These are phyloP conservation scores for Phaeomoniella chlamydospora DNA, from an alignment of 2,329 filamentous ascomycete genomes.

Conservation along the genomic window DNA sequence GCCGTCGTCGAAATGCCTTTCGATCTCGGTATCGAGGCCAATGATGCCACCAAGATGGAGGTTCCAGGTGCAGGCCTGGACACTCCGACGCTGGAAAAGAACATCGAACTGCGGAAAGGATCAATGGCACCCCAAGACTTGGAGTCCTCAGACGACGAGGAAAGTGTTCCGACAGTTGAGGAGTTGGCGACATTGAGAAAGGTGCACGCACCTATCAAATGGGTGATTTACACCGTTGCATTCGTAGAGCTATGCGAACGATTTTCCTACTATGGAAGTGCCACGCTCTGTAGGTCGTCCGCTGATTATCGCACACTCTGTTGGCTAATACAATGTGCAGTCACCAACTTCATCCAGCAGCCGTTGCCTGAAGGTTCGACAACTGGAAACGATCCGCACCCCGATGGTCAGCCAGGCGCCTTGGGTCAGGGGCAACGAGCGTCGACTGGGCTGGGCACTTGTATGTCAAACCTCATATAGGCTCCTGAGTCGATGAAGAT, in stretches of 20 bases:
- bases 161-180: constrained; percentile 16
- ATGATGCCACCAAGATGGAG: neutral
- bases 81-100: neutral
- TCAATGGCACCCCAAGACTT: neutral
- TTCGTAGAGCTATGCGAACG: constrained; percentile 64
- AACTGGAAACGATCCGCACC: constrained; percentile 34
- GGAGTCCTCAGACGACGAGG: constrained; percentile 6
- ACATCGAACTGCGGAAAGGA: neutral
- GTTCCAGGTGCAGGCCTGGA: neutral
- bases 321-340: constrained; percentile 7
- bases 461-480: constrained; percentile 14
- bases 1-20: neutral
- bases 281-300: constrained; percentile 1
- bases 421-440: constrained; percentile 44
- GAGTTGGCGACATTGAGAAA: constrained; percentile 15
- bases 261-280: constrained; percentile 59
- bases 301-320: no score
- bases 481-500: neutral
- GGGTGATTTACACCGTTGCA: constrained; percentile 53
- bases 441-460: constrained; percentile 34
- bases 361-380: constrained; percentile 37
- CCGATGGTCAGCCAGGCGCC: constrained; percentile 37
- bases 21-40: neutral
- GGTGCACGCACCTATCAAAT: constrained; percentile 50
- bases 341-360: constrained; percentile 49